These are phyloP conservation scores for Pleurozium schreberi DNA, from an alignment of 225 moss, liverwort and hornwort genomes.

Conservation along the genomic window DNA sequence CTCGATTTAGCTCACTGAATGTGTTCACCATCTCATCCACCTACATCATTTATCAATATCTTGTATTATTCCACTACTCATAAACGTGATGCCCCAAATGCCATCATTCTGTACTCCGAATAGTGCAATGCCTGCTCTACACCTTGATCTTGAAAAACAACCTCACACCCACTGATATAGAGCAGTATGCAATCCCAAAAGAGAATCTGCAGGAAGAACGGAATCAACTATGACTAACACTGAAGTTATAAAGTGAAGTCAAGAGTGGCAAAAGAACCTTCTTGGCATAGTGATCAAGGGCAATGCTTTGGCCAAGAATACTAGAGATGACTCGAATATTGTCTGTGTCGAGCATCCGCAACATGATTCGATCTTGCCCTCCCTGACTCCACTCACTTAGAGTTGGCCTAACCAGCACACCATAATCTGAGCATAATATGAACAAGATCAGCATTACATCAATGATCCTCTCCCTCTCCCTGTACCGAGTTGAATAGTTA, in stretches of 20 bases:
- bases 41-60: conserved; percentile 19
- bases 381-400: conserved; percentile 87
- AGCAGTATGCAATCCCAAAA: background rate
- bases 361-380: conserved; percentile 88
- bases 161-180: background rate
- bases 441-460: background rate
- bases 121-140: background rate
- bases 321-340: conserved; percentile 96
- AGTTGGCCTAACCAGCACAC: conserved; percentile 78
- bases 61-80: background rate
- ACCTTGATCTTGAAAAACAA: background rate
- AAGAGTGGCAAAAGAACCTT: conserved; percentile 41
- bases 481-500: background rate
- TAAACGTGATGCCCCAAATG: background rate
- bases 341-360: conserved; percentile 88
- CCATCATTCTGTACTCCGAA: background rate
- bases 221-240: background rate
- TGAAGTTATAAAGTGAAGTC: background rate
- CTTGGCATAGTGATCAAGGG: conserved; percentile 95
- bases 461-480: background rate
- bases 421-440: conserved; percentile 54
- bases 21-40: conserved; percentile 99
- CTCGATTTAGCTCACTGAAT: conserved; percentile 85
- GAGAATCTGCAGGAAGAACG: background rate
- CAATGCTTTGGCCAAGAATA: conserved; percentile 96